These are phyloP conservation scores for Lasiodiplodia citricola DNA, from an alignment of 2,329 filamentous ascomycete species.

Conservation along the genomic window DNA sequence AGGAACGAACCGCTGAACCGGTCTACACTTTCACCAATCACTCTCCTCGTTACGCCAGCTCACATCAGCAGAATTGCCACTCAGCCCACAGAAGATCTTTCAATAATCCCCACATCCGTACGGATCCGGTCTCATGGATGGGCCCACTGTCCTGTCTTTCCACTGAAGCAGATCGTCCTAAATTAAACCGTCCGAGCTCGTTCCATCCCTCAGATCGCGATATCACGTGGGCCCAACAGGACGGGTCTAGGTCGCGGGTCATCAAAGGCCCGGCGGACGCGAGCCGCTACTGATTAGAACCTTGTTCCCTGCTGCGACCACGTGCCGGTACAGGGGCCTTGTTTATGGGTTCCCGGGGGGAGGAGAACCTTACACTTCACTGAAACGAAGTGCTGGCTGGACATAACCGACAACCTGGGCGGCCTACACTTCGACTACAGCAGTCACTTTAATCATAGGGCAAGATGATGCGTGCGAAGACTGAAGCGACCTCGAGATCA, in stretches of 20 bases:
- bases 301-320: constrained; percentile 17
- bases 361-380: not conserved
- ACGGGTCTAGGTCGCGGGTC: constrained; percentile 15
- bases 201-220: constrained; percentile 5
- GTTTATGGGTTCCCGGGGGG: not conserved
- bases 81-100: constrained; percentile 8
- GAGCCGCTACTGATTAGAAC: constrained; percentile 10
- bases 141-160: constrained; percentile 8
- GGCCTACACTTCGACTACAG: not conserved
- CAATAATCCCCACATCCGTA: not conserved
- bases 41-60: not conserved
- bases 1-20: not conserved
- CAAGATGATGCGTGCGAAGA: constrained; percentile 11
- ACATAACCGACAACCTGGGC: not conserved
- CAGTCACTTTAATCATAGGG: not conserved
- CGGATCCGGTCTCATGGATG: constrained; percentile 2
- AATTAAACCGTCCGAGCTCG: constrained; percentile 20
- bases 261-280: constrained; percentile 18
- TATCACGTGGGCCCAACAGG: constrained; percentile 21
- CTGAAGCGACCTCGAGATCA: not conserved
- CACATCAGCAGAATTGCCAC: not conserved
- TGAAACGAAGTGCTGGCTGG: not conserved
- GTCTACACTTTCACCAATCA: not conserved
- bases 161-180: constrained; percentile 1
- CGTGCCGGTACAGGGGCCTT: constrained; percentile 2